Conservation (phyloP, 1,139 yeast genomes). For the Diutina scorzettiae region DNA sequence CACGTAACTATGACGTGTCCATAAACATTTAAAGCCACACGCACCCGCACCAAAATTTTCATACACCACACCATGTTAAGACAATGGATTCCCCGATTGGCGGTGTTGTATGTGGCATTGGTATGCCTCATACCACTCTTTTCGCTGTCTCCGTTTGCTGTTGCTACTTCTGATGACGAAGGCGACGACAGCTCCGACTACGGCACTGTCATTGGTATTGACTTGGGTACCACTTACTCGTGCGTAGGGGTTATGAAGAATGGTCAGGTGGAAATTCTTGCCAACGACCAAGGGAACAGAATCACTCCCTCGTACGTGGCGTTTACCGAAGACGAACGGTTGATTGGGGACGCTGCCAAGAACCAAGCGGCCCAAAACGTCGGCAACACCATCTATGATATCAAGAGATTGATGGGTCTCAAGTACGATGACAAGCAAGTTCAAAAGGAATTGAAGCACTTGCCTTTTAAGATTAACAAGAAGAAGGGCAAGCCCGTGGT, state of each 20-base stretch:
- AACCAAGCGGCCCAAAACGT: constrained; percentile 33
- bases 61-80: constrained; percentile 1
- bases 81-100: constrained; percentile 6
- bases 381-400: constrained; percentile 52
- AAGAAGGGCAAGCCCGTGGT: constrained; percentile 50
- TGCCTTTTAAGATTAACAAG: constrained; percentile 49
- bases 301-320: constrained; percentile 41
- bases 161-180: constrained; percentile 2
- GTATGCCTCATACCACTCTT: constrained; percentile 4
- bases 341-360: constrained; percentile 11
- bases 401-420: constrained; percentile 60
- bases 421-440: constrained; percentile 49
- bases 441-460: constrained; percentile 44
- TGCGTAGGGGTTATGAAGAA: constrained; percentile 47
- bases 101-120: constrained; percentile 5
- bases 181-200: neutral
- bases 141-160: constrained; percentile 3
- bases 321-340: constrained; percentile 59
- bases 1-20: constrained; percentile 6
- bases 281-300: constrained; percentile 7
- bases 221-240: constrained; percentile 77
- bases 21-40: constrained; percentile 1
- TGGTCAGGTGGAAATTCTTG: constrained; percentile 54
- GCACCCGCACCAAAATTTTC: constrained; percentile 3
- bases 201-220: constrained; percentile 52